phyloP scores from a whole-genome alignment of 2,329 filamentous ascomycete species.

The Dryadomyces quercus-mongolicae region DNA sequence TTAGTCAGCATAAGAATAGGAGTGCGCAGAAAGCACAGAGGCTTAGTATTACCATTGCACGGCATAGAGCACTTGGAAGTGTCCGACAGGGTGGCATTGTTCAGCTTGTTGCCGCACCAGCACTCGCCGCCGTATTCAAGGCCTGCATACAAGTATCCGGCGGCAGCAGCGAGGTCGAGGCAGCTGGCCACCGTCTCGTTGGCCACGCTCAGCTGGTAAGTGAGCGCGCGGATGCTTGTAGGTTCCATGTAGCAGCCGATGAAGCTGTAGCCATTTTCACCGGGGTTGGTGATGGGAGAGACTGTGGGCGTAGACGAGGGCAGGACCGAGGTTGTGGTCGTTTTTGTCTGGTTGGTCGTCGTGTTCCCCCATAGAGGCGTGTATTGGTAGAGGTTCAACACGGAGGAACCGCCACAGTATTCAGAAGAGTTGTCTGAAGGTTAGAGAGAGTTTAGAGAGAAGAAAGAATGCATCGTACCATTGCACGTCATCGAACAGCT shows the following conservation, averaged over 20 bases:
- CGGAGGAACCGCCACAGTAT: constrained; percentile 10
- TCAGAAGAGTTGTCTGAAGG: constrained; percentile 10
- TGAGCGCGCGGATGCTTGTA: constrained; percentile 11
- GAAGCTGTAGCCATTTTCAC: constrained; percentile 16
- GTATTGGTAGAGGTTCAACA: constrained; percentile 12
- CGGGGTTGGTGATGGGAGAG: constrained; percentile 21
- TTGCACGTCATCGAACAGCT: constrained; percentile 20
- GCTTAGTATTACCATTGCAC: constrained; percentile 10
- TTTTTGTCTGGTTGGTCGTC: constrained; percentile 7
- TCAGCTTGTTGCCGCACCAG: constrained; percentile 11
- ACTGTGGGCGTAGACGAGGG: neutral
- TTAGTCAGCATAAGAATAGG: too few relatives aligned
- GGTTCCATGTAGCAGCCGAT: constrained; percentile 23
- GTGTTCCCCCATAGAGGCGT: too few relatives aligned
- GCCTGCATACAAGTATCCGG: constrained; percentile 33
- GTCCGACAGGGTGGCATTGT: constrained; percentile 10
- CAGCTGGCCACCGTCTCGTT: constrained; percentile 16
- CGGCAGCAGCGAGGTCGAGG: neutral
- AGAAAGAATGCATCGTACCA: neutral
- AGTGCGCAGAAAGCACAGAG: too few relatives aligned
- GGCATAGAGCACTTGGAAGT: constrained; percentile 16
- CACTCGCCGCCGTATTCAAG: constrained; percentile 37
- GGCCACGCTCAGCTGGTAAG: constrained; percentile 5
- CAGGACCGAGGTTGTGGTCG: neutral
- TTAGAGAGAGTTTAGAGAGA: neutral